Evolutionary conservation across 257 asterid genomes (phyloP).

Genomic region (Nicotiana knightiana): DNA sequence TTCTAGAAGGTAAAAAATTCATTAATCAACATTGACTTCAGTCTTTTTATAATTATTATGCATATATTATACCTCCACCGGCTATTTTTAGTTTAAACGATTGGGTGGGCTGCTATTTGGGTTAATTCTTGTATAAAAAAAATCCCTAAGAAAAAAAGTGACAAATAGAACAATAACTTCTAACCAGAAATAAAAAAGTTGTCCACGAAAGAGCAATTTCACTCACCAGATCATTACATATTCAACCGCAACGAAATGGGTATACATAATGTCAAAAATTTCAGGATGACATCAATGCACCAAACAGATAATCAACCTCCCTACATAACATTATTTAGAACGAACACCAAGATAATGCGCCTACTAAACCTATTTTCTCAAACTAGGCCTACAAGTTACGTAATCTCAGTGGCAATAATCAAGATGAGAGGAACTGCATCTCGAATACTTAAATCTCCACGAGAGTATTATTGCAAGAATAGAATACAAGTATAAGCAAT

Average conservation of each 20-base stretch:
- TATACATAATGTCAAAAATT: background rate
- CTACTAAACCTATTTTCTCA: slow-evolving; percentile 7
- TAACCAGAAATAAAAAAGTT: background rate
- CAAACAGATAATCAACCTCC: background rate
- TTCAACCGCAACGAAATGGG: background rate
- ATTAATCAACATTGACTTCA: background rate
- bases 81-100: no score
- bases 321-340: background rate
- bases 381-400: slow-evolving; percentile 11
- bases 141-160: background rate
- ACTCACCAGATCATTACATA: background rate
- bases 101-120: no score
- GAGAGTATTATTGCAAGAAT: background rate
- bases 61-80: no score
- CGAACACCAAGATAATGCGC: background rate
- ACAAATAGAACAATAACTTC: background rate
- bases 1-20: background rate
- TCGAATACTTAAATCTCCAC: slow-evolving; percentile 2
- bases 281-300: background rate
- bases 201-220: background rate
- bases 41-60: no score
- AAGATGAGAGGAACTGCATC: background rate
- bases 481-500: background rate
- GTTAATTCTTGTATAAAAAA: background rate
- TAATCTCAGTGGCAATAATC: background rate